Base-by-base conservation (phyloP, 169 alveolate species). In the Plasmodium inui region DNA sequence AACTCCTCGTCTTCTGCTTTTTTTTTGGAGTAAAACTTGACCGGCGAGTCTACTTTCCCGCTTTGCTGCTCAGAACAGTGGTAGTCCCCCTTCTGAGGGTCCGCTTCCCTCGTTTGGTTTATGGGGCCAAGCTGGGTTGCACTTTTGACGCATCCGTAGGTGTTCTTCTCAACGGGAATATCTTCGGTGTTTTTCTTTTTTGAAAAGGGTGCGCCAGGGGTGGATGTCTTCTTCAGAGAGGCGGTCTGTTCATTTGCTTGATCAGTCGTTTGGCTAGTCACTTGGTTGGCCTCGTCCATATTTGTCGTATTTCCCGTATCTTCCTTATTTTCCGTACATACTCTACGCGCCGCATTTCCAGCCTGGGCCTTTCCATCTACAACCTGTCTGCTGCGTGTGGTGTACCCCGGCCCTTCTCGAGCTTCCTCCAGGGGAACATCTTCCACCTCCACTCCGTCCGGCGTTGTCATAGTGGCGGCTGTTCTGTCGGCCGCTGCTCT, bases 1-100 rank as follows among this genome's bases (percentile, higher is more conserved):
- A 91, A 7, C 83, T 91, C 61, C 26, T 50, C 95, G 26, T 91
- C 92, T 10, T 91, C 85, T 22, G 6, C 55, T 81, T 82, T 91
- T 80, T 82, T 91, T 91, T 72, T 86, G 39, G 50, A 37, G 26
- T 78, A 10, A 17, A 22, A 17, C 37, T 46, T 84, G 28, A 32
- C 28, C 10, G 32, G 2, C 8, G 53, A 50, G 19, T 26, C 12
- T 22, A 17, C 39, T 19, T 67, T 37, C 82, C 53, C 74, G 14
- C n/a, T n/a, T 67, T 67, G 30, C 76, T 67, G 76, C 4, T 67
- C 76, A 6, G 76, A 26, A 17, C 1, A 22, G 37, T 22, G 12
- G 74, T n/a, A 8, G 32, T 61, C 9, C 10, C 32, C 14, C 32
- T 61, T 9, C 0, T 61, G 37, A 41, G 37, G 0, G 37, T 67